Conservation (phyloP, 768 basidiomycete genomes). For the Hypholoma sublateritium region DNA sequence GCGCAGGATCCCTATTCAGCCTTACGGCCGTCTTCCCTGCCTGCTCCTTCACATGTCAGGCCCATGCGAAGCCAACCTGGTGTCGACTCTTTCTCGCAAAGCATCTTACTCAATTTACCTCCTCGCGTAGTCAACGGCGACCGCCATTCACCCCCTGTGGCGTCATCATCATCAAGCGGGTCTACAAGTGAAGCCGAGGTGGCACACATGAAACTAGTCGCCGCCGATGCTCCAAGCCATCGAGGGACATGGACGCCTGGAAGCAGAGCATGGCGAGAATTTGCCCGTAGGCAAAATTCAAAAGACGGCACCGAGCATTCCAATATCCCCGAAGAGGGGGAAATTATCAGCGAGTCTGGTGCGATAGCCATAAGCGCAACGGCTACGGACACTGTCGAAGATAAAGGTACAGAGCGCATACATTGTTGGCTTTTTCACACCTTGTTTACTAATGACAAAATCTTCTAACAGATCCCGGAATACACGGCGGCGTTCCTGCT, state of each 20-base stretch:
- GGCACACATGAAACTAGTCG: conserved; percentile 62
- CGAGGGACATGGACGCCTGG: conserved; percentile 67
- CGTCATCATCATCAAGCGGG: conserved; percentile 14
- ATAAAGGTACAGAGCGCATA: too few relatives aligned
- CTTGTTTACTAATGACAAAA: neutral
- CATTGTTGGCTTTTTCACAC: too few relatives aligned
- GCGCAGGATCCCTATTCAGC: conserved; percentile 56
- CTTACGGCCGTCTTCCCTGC: conserved; percentile 70
- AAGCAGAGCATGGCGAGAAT: conserved; percentile 63
- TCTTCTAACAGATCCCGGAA: neutral
- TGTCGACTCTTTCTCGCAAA: conserved; percentile 36
- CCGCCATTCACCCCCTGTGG: conserved; percentile 14
- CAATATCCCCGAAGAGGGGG: conserved; percentile 29
- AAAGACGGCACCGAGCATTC: conserved; percentile 17
- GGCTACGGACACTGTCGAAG: neutral
- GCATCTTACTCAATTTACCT: conserved; percentile 31
- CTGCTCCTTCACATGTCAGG: conserved; percentile 59
- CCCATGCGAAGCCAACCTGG: conserved; percentile 39
- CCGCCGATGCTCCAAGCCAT: conserved; percentile 69
- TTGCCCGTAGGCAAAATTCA: conserved; percentile 41
- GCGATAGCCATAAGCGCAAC: neutral
- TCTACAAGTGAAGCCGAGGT: conserved; percentile 25
- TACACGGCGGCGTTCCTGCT: conserved; percentile 35
- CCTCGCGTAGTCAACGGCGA: conserved; percentile 15
- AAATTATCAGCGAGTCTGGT: conserved; percentile 19